Evolutionary conservation across 257 asterid genomes (phyloP).

Genomic region (Haberlea rhodopensis): DNA sequence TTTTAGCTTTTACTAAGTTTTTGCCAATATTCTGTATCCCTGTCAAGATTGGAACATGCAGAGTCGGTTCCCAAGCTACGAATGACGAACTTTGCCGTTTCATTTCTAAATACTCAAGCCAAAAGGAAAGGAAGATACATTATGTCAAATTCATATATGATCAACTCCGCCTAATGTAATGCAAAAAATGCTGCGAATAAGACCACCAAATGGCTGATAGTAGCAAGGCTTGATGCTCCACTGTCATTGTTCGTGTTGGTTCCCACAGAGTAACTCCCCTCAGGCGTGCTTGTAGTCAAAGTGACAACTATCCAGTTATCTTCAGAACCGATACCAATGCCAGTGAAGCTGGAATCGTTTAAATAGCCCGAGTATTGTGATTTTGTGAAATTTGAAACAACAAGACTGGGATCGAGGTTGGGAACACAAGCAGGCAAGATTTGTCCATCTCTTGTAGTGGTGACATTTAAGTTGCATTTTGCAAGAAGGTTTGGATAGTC

Average conservation of each 20-base stretch:
- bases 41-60: too few species aligned
- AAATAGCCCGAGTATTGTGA: constrained; percentile 58
- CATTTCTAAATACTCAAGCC: background rate
- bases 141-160: background rate
- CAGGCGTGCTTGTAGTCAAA: constrained; percentile 67
- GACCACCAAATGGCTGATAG: constrained; percentile 22
- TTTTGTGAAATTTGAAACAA: constrained; percentile 62
- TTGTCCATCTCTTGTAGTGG: constrained; percentile 76
- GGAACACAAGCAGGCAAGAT: constrained; percentile 88
- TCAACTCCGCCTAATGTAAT: constrained; percentile 15
- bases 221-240: constrained; percentile 30
- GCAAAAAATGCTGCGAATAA: constrained; percentile 32
- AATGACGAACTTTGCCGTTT: too few species aligned
- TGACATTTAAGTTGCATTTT: constrained; percentile 66
- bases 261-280: constrained; percentile 55
- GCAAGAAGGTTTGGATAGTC: constrained; percentile 55
- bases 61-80: background rate
- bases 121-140: background rate
- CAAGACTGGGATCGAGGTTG: constrained; percentile 48
- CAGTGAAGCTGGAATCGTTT: constrained; percentile 60
- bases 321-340: constrained; percentile 71
- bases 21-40: too few species aligned
- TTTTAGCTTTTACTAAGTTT: too few species aligned
- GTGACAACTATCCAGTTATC: constrained; percentile 72
- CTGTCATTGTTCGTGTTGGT: constrained; percentile 32